Conservation (phyloP, 768 basidiomycete genomes). For the Russula sp. region DNA sequence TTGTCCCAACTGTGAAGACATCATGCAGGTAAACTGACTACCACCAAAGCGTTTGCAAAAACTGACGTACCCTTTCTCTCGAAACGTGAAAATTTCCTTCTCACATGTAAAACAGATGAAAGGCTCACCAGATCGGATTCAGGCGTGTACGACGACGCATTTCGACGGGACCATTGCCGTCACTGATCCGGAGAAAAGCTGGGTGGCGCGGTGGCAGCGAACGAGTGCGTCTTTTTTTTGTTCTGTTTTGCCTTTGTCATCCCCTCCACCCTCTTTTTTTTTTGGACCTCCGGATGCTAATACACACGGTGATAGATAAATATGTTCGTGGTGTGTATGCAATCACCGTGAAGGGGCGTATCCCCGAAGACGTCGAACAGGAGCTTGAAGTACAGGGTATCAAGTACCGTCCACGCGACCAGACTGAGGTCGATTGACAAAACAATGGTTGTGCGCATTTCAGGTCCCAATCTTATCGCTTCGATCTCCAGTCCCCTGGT, state of each 20-base stretch:
- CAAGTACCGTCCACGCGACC: constrained; percentile 82
- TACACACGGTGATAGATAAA: constrained; percentile 58
- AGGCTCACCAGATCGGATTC: constrained; percentile 77
- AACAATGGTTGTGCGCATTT: background rate
- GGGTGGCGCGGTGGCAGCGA: constrained; percentile 97
- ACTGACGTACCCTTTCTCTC: background rate
- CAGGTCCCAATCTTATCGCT: background rate
- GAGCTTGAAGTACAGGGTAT: constrained; percentile 75
- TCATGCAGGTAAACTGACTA: constrained; percentile 68
- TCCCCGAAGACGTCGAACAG: constrained; percentile 81
- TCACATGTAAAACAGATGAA: constrained; percentile 60
- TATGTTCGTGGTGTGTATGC: constrained; percentile 92
- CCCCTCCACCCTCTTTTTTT: background rate
- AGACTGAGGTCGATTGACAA: constrained; percentile 63
- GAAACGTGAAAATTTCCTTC: background rate
- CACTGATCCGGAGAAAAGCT: constrained; percentile 81
- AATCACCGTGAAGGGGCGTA: constrained; percentile 78
- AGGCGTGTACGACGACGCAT: constrained; percentile 83
- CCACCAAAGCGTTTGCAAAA: background rate
- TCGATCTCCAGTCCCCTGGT: background rate
- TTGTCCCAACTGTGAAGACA: constrained; percentile 96
- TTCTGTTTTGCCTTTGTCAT: constrained; percentile 1
- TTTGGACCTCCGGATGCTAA: background rate
- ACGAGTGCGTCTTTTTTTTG: constrained; percentile 57
- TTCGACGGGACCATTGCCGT: constrained; percentile 92